These are phyloP conservation scores for Gonapodya prolifera DNA, from an alignment of 192 early-diverging fungal species.

Conservation along the genomic window DNA sequence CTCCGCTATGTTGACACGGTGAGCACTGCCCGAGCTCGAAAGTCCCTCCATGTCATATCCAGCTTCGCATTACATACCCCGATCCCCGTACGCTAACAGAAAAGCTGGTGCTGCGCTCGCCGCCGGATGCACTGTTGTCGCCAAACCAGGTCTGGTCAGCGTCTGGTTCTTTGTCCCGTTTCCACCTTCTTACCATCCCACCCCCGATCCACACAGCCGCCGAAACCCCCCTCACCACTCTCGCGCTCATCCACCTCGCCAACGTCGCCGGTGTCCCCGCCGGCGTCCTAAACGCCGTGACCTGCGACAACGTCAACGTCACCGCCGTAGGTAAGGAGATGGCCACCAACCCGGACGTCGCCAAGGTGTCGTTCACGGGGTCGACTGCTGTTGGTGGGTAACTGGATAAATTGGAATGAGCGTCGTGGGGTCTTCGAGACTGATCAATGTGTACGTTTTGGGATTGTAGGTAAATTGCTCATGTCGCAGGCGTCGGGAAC, in stretches of 20 bases:
- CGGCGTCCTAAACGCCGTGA: constrained; percentile 58
- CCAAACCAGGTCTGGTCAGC: constrained; percentile 53
- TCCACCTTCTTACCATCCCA: too few species aligned
- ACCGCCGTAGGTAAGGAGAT: constrained; percentile 45
- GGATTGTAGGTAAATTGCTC: constrained; percentile 51
- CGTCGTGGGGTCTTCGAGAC: not conserved
- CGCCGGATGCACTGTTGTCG: constrained; percentile 59
- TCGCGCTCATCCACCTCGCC: constrained; percentile 38
- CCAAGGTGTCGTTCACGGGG: constrained; percentile 69
- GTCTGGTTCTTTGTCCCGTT: too few species aligned
- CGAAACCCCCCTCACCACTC: constrained; percentile 38
- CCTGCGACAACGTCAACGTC: constrained; percentile 28
- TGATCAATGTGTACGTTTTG: constrained; percentile 13
- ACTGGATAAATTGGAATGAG: constrained; percentile 8
- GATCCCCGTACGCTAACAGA: too few species aligned
- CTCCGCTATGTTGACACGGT: constrained; percentile 76
- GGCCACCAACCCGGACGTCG: constrained; percentile 37
- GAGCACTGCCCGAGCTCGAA: too few species aligned
- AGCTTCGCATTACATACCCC: too few species aligned
- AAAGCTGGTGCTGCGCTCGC: constrained; percentile 64
- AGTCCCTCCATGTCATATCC: too few species aligned
- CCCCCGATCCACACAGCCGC: too few species aligned
- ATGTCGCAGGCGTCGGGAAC: constrained; percentile 41
- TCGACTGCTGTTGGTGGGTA: constrained; percentile 30
- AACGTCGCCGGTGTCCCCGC: constrained; percentile 44